Evolutionary conservation across 2,329 filamentous ascomycete genomes (phyloP).

Genomic region (Dothistroma pini): DNA sequence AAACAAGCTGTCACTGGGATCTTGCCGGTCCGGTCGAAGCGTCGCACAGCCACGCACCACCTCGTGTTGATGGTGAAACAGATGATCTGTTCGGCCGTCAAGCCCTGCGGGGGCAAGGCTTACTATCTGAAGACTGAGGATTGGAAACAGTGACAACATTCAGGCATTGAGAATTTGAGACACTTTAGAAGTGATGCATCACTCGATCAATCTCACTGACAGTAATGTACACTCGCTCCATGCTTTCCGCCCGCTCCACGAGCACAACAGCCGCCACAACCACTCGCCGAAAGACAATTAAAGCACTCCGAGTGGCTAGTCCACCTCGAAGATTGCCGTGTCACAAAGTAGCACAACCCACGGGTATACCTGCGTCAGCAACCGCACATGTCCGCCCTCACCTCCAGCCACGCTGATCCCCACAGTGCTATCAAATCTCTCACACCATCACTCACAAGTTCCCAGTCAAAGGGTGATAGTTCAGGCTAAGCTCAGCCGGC

Average conservation of each 20-base stretch:
- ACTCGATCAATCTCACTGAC: not conserved
- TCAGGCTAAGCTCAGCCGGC: not conserved
- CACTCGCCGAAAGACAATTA: slow-evolving; percentile 8
- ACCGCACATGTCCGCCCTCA: slow-evolving; percentile 1
- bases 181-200: not conserved
- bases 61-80: slow-evolving; percentile 4
- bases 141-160: not conserved
- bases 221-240: slow-evolving; percentile 24
- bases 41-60: slow-evolving; percentile 6
- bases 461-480: not conserved
- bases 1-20: not conserved
- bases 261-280: slow-evolving; percentile 40
- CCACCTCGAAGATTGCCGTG: not conserved
- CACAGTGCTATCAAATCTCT: not conserved
- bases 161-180: not conserved
- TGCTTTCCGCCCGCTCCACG: slow-evolving; percentile 35
- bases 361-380: slow-evolving; percentile 6
- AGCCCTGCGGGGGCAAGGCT: not conserved
- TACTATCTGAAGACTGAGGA: not conserved
- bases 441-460: not conserved
- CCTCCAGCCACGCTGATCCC: slow-evolving; percentile 5
- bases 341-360: slow-evolving; percentile 6
- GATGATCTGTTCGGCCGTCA: not conserved
- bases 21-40: not conserved
- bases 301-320: not conserved